Evolutionary conservation across 768 basidiomycete genomes (phyloP).

Genomic region (Hydnum rufescens): DNA sequence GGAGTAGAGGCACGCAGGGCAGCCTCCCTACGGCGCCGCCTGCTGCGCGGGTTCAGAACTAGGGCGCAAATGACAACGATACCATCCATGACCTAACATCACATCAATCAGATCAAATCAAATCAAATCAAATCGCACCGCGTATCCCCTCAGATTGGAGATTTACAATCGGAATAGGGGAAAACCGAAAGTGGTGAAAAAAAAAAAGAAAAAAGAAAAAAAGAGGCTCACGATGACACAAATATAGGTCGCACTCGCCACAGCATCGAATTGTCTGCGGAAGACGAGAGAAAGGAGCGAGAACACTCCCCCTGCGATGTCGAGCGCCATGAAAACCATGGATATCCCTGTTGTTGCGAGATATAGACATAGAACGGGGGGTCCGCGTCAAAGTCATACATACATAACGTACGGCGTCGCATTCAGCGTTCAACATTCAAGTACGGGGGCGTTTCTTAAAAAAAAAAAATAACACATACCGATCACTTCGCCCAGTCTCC

Average conservation of each 20-base stretch:
- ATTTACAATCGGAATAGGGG: no score
- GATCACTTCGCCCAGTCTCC: conserved; percentile 18
- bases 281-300: conserved; percentile 50
- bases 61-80: conserved; percentile 8
- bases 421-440: neutral
- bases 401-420: conserved; percentile 17
- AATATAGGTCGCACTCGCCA: conserved; percentile 42
- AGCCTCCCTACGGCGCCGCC: neutral
- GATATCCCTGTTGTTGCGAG: conserved; percentile 37
- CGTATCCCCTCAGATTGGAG: no score
- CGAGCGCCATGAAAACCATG: conserved; percentile 45
- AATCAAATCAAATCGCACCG: neutral
- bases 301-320: conserved; percentile 52
- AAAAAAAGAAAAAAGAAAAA: neutral
- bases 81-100: conserved; percentile 9
- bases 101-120: neutral
- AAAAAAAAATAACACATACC: no score
- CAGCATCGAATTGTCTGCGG: conserved; percentile 37
- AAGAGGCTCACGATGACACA: conserved; percentile 33
- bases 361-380: neutral
- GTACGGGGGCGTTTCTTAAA: neutral
- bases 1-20: neutral
- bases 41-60: conserved; percentile 9
- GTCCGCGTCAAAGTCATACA: no score
- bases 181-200: neutral